Conservation (phyloP, 1,284 basidiomycete species). For the Sphagnurus paluster region DNA sequence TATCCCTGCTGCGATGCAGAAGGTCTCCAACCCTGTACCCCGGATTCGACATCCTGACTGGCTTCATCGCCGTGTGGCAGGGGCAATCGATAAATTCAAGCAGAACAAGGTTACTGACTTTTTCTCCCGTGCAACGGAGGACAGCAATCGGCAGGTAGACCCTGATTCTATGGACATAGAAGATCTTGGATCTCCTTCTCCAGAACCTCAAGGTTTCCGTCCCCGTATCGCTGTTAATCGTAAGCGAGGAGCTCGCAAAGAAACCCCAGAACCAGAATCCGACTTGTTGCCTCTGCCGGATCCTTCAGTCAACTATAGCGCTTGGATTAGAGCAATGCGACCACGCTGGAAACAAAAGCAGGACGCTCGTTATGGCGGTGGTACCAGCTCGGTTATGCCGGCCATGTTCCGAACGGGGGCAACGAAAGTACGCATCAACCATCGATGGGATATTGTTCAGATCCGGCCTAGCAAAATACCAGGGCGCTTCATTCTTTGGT, state of each 20-base stretch:
- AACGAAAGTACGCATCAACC: constrained; percentile 64
- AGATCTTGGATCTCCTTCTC: constrained; percentile 57
- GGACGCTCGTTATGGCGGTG: constrained; percentile 44
- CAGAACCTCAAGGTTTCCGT: constrained; percentile 29
- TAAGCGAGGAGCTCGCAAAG: constrained; percentile 38
- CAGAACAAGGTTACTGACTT: constrained; percentile 98
- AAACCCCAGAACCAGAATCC: constrained; percentile 41
- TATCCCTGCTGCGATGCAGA: constrained; percentile 98
- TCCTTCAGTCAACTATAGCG: constrained; percentile 67
- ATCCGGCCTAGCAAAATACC: constrained; percentile 77
- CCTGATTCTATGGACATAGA: constrained; percentile 60
- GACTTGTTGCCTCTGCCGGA: constrained; percentile 53
- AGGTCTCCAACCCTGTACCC: constrained; percentile 94
- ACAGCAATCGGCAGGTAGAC: constrained; percentile 31
- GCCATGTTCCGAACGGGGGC: constrained; percentile 83
- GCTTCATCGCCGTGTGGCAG: constrained; percentile 90
- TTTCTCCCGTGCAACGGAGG: constrained; percentile 62
- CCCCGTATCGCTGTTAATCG: constrained; percentile 57
- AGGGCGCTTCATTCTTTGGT: constrained; percentile 91
- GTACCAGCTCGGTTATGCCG: constrained; percentile 51
- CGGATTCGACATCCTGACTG: constrained; percentile 97
- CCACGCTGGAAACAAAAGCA: constrained; percentile 76
- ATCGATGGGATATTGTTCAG: constrained; percentile 93
- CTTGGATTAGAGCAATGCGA: constrained; percentile 81
- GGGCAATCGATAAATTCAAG: constrained; percentile 93